Base-by-base conservation (phyloP, 2,329 filamentous ascomycete species). In the Orbilia ellipsospora region DNA sequence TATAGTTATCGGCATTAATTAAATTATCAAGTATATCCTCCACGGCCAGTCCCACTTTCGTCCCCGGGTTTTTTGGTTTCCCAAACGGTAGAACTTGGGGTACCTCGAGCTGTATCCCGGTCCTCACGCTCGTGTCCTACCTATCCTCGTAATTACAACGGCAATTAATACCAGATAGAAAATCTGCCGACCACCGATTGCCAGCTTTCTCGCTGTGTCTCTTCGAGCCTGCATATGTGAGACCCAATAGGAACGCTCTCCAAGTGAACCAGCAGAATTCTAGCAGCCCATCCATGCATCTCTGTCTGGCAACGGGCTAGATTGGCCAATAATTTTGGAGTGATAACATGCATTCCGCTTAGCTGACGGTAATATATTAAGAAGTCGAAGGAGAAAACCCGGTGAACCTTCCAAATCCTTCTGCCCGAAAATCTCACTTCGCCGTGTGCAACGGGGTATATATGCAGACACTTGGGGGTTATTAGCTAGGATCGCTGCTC, bases 261-360 rank as follows among this genome's bases (percentile, higher is more conserved):
- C 23, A 8, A 57, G 26, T 61, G 50, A 36, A 56, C 60, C 26
- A 23, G 10, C 54, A 23, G 56, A 51, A 26, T 57, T 44, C 51
- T 59, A 6, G 31, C 40, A 42, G 57, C 44, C 66, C 57, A 23
- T 55, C 44, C 66, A 51, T 70, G 66, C 66, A 70, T 62, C 44
- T 63, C 50, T 70, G 66, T 70, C 66, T 70, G 57, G 62, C 57
- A 62, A 70, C 40, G 51, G 60, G 7, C 50, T 44, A 23, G 56
- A 15, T 42, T 50, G 57, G 20, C 66, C 66, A 70, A 70, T 70
- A 28, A 42, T 52, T 31, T 61, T 42, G 13, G 26, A 23, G 45
- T 23, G 66, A 70, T 70, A 70, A 51, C 54, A 63, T 54, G 50
- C 66, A 70, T 70, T 50, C 66, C 60, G 66, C 66, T 70, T 55